These are phyloP conservation scores for Eucalyptus shirleyi DNA, from an alignment of 345 rosid genomes.

Conservation along the genomic window DNA sequence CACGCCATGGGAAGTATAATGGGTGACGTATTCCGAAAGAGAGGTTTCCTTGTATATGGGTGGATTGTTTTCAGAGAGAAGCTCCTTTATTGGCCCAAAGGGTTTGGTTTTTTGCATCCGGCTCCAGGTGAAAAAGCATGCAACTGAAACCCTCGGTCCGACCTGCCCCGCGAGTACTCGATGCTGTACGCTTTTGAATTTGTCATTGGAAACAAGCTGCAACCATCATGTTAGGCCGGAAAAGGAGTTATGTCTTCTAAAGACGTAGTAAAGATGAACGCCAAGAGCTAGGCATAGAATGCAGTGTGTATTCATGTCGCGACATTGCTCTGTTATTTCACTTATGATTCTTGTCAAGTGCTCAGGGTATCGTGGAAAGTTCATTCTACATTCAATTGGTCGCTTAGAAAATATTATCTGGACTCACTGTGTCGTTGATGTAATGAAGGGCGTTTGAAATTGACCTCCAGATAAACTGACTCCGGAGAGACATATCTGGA, in stretches of 20 bases:
- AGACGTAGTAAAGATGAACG: not conserved
- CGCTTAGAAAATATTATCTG: not conserved
- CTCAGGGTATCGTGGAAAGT: not conserved
- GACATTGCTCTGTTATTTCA: not conserved
- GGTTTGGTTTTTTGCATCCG: not conserved
- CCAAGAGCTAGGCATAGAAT: not conserved
- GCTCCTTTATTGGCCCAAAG: slow-evolving; percentile 6
- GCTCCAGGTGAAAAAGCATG: not conserved
- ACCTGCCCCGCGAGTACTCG: not conserved
- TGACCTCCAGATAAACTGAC: not conserved
- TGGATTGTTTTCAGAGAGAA: slow-evolving; percentile 6
- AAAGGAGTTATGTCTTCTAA: not conserved
- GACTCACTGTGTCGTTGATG: not conserved
- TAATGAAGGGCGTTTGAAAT: not conserved
- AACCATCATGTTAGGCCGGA: not conserved
- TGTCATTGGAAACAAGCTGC: not conserved
- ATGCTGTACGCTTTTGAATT: not conserved
- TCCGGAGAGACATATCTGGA: not conserved
- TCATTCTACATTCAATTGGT: not conserved
- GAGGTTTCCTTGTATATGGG: slow-evolving; percentile 23
- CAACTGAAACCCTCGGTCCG: not conserved
- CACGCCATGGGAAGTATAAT: slow-evolving; percentile 24
- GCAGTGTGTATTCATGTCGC: not conserved
- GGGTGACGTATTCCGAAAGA: slow-evolving; percentile 14
- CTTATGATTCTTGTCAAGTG: not conserved